Percentiles rank a stretch among this genome's conserved stretches.
These are phyloP conservation scores for Naganishia vishniacii DNA, from an alignment of 768 basidiomycete genomes.

Conservation along the genomic window DNA sequence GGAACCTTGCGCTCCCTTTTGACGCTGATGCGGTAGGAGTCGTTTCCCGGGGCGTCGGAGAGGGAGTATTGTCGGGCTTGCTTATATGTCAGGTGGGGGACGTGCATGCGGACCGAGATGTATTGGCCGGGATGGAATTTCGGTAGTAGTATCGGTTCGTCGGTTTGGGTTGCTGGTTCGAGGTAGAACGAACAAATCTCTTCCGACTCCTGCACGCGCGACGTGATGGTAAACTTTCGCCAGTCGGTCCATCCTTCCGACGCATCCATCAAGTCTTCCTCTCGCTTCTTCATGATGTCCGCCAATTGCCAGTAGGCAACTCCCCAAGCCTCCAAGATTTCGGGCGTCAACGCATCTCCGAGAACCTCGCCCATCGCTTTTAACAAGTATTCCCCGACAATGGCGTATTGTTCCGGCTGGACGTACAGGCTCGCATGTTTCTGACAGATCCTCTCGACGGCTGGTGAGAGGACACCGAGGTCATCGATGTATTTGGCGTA, in stretches of 20 bases:
- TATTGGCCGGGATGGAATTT: constrained; percentile 30
- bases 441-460: constrained; percentile 32
- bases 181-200: constrained; percentile 32
- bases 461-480: constrained; percentile 29
- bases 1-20: constrained; percentile 23
- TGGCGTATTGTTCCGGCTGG: constrained; percentile 30
- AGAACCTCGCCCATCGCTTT: constrained; percentile 32
- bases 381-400: constrained; percentile 35
- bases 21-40: constrained; percentile 31
- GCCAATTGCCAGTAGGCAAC: constrained; percentile 31
- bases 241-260: constrained; percentile 30
- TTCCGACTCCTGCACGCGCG: constrained; percentile 28
- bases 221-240: constrained; percentile 26
- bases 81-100: constrained; percentile 25
- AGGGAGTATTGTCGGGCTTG: constrained; percentile 33
- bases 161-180: constrained; percentile 5
- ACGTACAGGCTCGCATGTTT: constrained; percentile 36
- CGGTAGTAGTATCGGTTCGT: constrained; percentile 20
- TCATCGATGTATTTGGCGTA: constrained; percentile 37
- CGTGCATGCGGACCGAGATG: constrained; percentile 27
- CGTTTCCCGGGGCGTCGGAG: constrained; percentile 25
- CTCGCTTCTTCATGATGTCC: constrained; percentile 31
- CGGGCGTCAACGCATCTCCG: constrained; percentile 32
- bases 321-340: constrained; percentile 33
- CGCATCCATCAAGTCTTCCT: constrained; percentile 22